Conservation (phyloP, 2,329 filamentous ascomycete species). For the Stemphylium vesicarium region DNA sequence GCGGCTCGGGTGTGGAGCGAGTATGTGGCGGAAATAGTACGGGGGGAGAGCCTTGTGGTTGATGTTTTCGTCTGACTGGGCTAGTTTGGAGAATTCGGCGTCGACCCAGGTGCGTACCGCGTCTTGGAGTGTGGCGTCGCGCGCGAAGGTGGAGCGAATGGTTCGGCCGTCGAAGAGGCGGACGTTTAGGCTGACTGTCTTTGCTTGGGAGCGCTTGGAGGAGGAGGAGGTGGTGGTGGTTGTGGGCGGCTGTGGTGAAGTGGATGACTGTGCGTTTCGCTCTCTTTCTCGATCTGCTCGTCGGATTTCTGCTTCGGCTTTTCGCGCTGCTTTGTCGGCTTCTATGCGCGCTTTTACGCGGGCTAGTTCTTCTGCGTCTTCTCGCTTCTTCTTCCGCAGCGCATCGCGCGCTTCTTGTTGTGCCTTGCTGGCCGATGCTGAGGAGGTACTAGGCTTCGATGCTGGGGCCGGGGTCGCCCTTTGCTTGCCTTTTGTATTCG, state of each 20-base stretch:
- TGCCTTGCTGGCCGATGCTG: constrained; percentile 45
- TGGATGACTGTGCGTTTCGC: constrained; percentile 12
- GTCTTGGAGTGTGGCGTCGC: constrained; percentile 64
- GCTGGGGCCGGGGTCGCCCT: constrained; percentile 49
- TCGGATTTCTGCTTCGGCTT: constrained; percentile 46
- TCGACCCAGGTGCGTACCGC: constrained; percentile 83
- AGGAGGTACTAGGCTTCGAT: constrained; percentile 45
- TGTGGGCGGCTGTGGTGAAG: constrained; percentile 6
- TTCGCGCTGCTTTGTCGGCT: constrained; percentile 74
- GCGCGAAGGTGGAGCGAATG: constrained; percentile 74
- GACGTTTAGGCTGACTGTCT: constrained; percentile 66
- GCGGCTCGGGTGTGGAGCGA: constrained; percentile 77
- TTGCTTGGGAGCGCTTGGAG: constrained; percentile 39
- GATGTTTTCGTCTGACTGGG: constrained; percentile 29
- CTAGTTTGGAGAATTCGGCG: constrained; percentile 32
- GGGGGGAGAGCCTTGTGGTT: constrained; percentile 54
- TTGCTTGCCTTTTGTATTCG: constrained; percentile 47
- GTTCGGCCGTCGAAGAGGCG: constrained; percentile 84
- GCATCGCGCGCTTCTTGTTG: constrained; percentile 46
- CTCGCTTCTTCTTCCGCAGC: constrained; percentile 67
- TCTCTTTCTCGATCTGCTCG: constrained; percentile 44
- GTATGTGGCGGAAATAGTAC: constrained; percentile 84
- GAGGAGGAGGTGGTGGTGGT: constrained; percentile 8
- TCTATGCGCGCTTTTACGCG: constrained; percentile 78
- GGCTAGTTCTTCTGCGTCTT: constrained; percentile 71